These are phyloP conservation scores for Fusarium lyarnte DNA, from an alignment of 2,329 filamentous ascomycete species.

Conservation along the genomic window DNA sequence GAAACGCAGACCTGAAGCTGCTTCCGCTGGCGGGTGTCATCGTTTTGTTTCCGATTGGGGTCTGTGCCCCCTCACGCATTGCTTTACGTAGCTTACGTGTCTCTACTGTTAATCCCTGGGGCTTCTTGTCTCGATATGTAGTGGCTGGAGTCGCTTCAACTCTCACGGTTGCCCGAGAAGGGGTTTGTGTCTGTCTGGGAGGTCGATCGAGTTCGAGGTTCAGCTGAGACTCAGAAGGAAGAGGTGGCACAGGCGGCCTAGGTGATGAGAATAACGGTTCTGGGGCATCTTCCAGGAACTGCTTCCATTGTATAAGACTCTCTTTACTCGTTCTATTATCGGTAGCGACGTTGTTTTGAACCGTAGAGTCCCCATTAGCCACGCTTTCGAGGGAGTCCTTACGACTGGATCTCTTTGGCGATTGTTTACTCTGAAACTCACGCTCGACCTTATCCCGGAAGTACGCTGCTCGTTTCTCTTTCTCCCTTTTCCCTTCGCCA, in stretches of 20 bases:
- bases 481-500: conserved; percentile 31
- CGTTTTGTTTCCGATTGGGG: conserved; percentile 16
- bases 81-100: conserved; percentile 36
- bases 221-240: conserved; percentile 34
- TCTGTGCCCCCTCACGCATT: conserved; percentile 30
- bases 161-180: conserved; percentile 1
- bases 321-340: conserved; percentile 34
- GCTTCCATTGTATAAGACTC: conserved; percentile 37
- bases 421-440: conserved; percentile 4
- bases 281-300: conserved; percentile 37
- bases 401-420: conserved; percentile 5
- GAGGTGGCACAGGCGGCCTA: conserved; percentile 41
- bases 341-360: neutral
- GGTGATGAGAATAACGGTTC: conserved; percentile 40
- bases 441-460: conserved; percentile 37
- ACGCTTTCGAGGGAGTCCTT: conserved; percentile 23
- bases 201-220: conserved; percentile 18
- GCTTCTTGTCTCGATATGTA: conserved; percentile 40
- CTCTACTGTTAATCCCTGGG: conserved; percentile 39
- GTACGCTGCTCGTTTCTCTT: conserved; percentile 31
- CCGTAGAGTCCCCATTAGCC: conserved; percentile 16
- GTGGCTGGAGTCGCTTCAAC: neutral
- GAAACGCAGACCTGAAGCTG: conserved; percentile 28
- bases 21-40: conserved; percentile 8
- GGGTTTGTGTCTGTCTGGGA: conserved; percentile 1